A percentile compares a stretch with the other conserved stretches of the same genome.
These are phyloP conservation scores for Verticillium longisporum DNA, from an alignment of 2,329 filamentous ascomycete species.

Conservation along the genomic window DNA sequence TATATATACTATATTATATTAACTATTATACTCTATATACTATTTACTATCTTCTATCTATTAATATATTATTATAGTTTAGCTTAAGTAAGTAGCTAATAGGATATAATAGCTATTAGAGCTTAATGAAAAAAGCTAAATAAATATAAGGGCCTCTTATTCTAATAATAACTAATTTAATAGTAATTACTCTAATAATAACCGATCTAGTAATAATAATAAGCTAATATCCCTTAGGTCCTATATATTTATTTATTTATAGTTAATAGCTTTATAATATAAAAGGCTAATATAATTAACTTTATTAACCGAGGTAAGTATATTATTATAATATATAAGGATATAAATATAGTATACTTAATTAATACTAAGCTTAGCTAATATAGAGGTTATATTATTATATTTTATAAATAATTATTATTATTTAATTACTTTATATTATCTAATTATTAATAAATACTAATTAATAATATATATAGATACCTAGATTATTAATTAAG, in stretches of 20 bases:
- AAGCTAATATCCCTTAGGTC: no score
- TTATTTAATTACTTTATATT: neutral
- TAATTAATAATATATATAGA: neutral
- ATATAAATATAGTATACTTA: neutral
- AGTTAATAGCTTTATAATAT: neutral
- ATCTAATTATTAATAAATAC: neutral
- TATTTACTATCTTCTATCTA: no score
- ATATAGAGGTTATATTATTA: neutral
- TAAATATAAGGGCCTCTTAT: neutral
- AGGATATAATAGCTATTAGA: neutral
- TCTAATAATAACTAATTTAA: no score
- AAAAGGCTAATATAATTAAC: neutral
- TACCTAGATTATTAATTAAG: neutral
- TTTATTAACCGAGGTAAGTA: neutral
- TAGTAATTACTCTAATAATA: no score
- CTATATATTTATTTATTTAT: neutral
- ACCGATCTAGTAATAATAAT: no score
- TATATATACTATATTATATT: no score
- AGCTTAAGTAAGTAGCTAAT: neutral
- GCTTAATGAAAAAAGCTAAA: neutral
- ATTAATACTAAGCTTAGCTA: neutral
- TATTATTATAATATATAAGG: neutral
- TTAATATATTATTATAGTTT: neutral
- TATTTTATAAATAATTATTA: neutral
- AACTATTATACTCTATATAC: no score